Percentiles rank a stretch among this genome's conserved stretches.
These are phyloP conservation scores for Phlebiopsis flavidoalba DNA, from an alignment of 768 basidiomycete species.

Conservation along the genomic window DNA sequence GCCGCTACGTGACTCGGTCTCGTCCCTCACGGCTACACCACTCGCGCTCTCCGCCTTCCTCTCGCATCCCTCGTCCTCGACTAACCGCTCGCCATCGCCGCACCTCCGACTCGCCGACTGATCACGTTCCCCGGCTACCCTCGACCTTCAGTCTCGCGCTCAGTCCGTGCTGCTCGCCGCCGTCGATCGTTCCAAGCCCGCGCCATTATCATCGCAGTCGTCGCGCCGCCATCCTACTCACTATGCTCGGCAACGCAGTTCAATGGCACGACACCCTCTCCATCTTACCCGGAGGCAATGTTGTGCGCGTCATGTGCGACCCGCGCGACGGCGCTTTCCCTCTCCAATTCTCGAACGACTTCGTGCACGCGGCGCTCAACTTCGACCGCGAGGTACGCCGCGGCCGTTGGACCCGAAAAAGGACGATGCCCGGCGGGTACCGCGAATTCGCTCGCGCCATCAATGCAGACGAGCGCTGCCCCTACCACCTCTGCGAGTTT, in stretches of 20 bases:
- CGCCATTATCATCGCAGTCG: neutral
- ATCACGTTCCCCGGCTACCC: neutral
- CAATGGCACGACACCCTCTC: neutral
- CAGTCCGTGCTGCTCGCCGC: too few species aligned
- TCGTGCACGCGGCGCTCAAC: too few species aligned
- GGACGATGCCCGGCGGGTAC: neutral
- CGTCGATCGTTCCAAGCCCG: neutral
- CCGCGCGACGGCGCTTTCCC: neutral
- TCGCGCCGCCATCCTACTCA: too few species aligned
- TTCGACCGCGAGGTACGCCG: too few species aligned
- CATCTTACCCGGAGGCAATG: neutral
- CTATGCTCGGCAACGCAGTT: neutral
- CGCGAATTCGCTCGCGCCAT: neutral
- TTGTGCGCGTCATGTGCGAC: neutral
- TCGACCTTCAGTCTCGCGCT: neutral
- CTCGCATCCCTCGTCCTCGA: neutral
- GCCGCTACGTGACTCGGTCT: neutral
- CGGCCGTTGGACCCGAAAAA: neutral
- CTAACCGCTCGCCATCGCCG: neutral
- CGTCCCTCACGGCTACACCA: neutral
- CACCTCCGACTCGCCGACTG: neutral
- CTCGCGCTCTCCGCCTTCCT: neutral
- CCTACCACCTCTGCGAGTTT: neutral
- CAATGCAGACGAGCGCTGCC: neutral
- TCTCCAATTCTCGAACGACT: neutral